Conservation (phyloP, 495 filamentous ascomycete genomes). For the Umbilicaria muhlenbergii region DNA sequence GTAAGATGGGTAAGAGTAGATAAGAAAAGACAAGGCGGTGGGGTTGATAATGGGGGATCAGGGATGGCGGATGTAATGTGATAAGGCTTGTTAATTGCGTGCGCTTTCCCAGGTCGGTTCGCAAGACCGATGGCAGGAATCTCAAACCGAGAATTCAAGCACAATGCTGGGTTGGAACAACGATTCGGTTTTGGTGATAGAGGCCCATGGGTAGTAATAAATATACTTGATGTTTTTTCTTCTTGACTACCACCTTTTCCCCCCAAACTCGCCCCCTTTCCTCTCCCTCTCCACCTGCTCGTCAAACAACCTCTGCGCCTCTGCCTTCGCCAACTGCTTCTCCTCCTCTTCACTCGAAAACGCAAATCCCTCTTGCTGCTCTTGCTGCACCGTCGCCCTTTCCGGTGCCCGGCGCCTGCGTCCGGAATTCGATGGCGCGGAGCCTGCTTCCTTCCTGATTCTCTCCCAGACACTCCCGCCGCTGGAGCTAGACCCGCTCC, state of each 20-base stretch:
- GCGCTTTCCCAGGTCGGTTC: too few relatives aligned
- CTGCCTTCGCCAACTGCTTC: constrained; percentile 22
- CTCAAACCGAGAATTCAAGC: too few relatives aligned
- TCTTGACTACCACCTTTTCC: not conserved
- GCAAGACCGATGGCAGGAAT: too few relatives aligned
- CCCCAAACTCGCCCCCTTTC: constrained; percentile 14
- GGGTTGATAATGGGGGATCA: too few relatives aligned
- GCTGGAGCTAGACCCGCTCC: not conserved
- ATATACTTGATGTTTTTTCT: too few relatives aligned
- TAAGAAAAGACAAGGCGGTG: too few relatives aligned
- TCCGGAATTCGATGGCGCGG: not conserved
- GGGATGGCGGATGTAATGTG: too few relatives aligned
- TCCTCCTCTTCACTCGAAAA: constrained; percentile 25
- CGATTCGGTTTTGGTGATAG: too few relatives aligned
- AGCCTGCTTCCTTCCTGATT: constrained; percentile 7
- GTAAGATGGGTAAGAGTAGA: too few relatives aligned
- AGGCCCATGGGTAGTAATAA: too few relatives aligned
- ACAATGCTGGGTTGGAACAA: too few relatives aligned
- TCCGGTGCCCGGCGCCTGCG: not conserved
- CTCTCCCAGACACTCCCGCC: constrained; percentile 10
- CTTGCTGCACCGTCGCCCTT: not conserved
- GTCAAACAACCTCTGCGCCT: constrained; percentile 41
- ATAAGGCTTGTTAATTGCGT: too few relatives aligned
- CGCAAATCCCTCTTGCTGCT: constrained; percentile 16
- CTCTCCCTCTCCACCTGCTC: constrained; percentile 31